Base-by-base conservation (phyloP, 768 basidiomycete genomes). In the Mycena olivaceomarginata region DNA sequence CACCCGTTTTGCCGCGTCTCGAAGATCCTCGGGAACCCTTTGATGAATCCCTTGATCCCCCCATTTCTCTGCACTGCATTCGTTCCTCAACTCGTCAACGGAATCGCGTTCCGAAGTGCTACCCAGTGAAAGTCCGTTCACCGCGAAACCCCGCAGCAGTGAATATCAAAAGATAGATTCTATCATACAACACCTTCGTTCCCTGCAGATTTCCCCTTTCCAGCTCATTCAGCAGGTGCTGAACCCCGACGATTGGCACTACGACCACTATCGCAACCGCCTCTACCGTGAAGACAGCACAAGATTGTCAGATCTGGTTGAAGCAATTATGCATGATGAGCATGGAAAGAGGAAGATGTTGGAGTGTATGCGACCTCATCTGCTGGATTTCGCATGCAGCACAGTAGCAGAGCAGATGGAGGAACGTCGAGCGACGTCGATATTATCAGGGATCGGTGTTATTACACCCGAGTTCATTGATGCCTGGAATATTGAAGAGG, bases 141-240 rank as follows among this genome's bases (percentile, higher is more conserved):
- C 15, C 25, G 12, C 57, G 12, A 59, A 59, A 59, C 57, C 57
- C 22, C 57, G 31, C 10, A 59, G 57, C 57, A 59, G 25, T 37
- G 57, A 59, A 59, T 59, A 59, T 37, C 25, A 59, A 16, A 59
- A 59, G 15, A 25, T 25, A 25, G 25, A 59, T 59, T 59, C 57
- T 6, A 59, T 16, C 25, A 12, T 59, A 12, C 57, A 59, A 59
- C 7, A 31, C 57, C 57, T 59, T 4, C 25, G 25, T 59, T 59
- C 57, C 31, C 31, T 59, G 31, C 57, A 59, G 11, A 59, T 59
- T 59, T 37, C 57, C 57, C 57, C 57, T 25, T 59, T 59, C 15
- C 57, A 59, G 57, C 57, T 59, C 31, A 59, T 37, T 37, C 25
- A 31, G 11, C 57, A 59, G 57, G 57, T 59, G 57, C 57, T 59